phyloP scores from a whole-genome alignment of 2,329 filamentous ascomycete genomes.

The Aspergillus tubingensis region DNA sequence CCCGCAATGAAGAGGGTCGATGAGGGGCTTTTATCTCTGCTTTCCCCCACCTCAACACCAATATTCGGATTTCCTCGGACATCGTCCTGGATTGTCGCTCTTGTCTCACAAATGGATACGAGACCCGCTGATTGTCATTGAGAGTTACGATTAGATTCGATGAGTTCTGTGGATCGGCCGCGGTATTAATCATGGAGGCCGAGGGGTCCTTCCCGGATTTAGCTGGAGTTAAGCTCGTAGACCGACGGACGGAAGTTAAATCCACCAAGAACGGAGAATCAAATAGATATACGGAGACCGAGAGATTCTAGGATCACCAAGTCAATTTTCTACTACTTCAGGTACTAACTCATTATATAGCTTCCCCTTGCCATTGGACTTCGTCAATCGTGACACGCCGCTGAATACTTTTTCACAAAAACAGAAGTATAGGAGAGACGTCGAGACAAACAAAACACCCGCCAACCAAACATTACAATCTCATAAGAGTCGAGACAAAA shows the following conservation, averaged over 20 bases:
- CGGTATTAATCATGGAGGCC: neutral
- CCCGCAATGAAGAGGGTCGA: neutral
- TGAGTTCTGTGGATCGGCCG: neutral
- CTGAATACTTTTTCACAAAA: constrained; percentile 4
- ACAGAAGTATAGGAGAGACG: neutral
- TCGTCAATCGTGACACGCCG: constrained; percentile 1
- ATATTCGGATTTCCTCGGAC: neutral
- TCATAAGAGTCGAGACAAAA: too few species aligned
- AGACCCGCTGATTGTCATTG: neutral
- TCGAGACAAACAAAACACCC: neutral
- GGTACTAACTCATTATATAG: neutral
- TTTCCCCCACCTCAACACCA: neutral
- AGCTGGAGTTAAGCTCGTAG: neutral
- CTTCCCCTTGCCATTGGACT: neutral
- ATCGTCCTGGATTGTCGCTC: neutral
- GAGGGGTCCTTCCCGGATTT: neutral
- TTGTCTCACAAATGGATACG: neutral
- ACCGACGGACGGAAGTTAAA: neutral
- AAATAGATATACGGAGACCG: neutral
- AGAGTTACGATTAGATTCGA: neutral
- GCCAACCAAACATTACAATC: neutral
- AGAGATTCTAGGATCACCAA: neutral
- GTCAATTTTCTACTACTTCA: neutral
- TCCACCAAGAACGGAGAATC: neutral
- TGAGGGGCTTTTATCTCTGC: neutral